Base-by-base conservation (phyloP, 1,284 basidiomycete genomes). In the Ceratobasidium sp. region DNA sequence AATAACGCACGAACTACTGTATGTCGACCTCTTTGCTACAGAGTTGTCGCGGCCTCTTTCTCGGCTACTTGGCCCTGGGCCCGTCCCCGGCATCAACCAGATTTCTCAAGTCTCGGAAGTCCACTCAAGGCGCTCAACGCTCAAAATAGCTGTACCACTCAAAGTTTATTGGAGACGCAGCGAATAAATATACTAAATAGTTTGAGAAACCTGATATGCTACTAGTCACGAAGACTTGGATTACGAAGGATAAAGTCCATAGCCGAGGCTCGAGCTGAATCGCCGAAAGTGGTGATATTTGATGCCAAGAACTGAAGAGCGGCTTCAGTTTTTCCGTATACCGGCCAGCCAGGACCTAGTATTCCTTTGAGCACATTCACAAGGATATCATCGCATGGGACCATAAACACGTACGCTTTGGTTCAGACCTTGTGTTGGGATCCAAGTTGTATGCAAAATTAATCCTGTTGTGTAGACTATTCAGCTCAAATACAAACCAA, bases 381-480 rank as follows among this genome's bases (percentile, higher is more conserved):
- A 71, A 42, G 3, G 7, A 70, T 17, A 46, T 6, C n/a, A 13
- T 40, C 33, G 33, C 33, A 33, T 33, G 33, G 33, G 33, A 33
- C 20, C 10, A 38, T 42, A 3, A 23, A 23, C 9, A 26, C 15
- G 40, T 46, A 46, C 20, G n/a, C 9, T n/a, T 23, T 44, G 50
- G 20, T 10, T 20, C 20, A 15, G 38, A n/a, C 48, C 38, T 33
- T 15, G 46, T 10, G 23, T 75, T 75, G 1, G 71, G 71, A 42
- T 75, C 59, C 1, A 75, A 33, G 48, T 65, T 17, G 33, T 75
- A 75, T 42, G 71, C 71, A 44, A 75, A 75, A 12, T 54, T 64
- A 15, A 65, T n/a, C 71, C 71, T 75, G 28, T 9, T 10, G 5
- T 7, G 6, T n/a, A 1, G 23, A n/a, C 33, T 7, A 20, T 33